A percentile compares a stretch with the other conserved stretches of the same genome.
Evolutionary conservation across 1,139 yeast species (phyloP).

Genomic region (Groenewaldozyma sp.): DNA sequence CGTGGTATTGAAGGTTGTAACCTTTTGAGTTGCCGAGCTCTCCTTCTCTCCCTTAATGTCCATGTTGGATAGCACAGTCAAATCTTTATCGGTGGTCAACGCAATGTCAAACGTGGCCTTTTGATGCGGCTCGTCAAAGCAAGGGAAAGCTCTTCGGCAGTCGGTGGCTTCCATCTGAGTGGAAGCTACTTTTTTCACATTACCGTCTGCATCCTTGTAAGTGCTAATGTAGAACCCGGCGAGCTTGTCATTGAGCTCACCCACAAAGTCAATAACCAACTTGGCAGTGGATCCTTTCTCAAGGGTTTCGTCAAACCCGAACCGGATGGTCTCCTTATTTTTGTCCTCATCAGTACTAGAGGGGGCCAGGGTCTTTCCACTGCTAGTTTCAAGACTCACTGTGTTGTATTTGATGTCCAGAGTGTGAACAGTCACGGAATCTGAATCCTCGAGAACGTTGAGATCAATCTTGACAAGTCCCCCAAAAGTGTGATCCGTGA

Average conservation of each 20-base stretch:
- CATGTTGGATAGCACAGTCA: constrained; percentile 70
- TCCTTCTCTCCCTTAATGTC: constrained; percentile 43
- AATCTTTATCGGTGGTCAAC: constrained; percentile 44
- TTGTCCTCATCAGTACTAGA: constrained; percentile 78
- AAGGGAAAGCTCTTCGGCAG: constrained; percentile 78
- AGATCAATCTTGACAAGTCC: constrained; percentile 56
- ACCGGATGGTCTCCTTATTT: constrained; percentile 16
- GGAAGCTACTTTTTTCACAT: constrained; percentile 56
- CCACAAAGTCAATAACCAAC: constrained; percentile 53
- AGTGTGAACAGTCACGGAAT: constrained; percentile 10
- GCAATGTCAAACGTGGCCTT: constrained; percentile 65
- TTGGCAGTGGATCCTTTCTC: constrained; percentile 34
- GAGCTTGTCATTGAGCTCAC: constrained; percentile 66
- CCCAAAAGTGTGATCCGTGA: constrained; percentile 57
- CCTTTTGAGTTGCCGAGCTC: constrained; percentile 42
- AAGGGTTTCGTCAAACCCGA: constrained; percentile 4
- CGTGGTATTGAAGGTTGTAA: constrained; percentile 44
- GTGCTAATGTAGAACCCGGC: constrained; percentile 77
- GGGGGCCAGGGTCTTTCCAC: constrained; percentile 97
- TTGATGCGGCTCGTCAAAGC: constrained; percentile 70
- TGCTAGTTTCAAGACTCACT: constrained; percentile 87
- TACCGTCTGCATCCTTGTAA: constrained; percentile 52
- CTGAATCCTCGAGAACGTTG: neutral
- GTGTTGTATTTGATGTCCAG: constrained; percentile 62
- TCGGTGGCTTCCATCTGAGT: constrained; percentile 85